Percentiles rank a stretch among this genome's conserved stretches.
Conservation (phyloP, 2,329 filamentous ascomycete species). For the Fusarium sp. region DNA sequence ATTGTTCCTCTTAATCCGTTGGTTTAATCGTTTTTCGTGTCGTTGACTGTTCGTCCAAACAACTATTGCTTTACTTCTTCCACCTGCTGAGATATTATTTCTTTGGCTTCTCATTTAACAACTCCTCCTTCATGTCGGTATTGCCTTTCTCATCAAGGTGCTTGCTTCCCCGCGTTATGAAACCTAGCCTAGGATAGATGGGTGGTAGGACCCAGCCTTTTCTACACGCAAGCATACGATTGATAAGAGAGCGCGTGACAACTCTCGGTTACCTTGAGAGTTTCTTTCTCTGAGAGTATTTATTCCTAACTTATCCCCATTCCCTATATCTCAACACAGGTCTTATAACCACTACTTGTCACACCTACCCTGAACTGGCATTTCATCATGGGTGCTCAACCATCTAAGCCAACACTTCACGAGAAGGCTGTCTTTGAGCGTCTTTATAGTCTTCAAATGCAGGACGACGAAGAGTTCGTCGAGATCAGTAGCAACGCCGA, state of each 20-base stretch:
- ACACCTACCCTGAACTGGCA: neutral
- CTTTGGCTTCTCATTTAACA: neutral
- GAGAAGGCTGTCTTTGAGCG: slow-evolving; percentile 61
- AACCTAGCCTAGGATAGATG: slow-evolving; percentile 5
- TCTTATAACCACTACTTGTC: neutral
- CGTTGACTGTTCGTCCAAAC: neutral
- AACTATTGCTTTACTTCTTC: neutral
- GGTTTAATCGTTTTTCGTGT: neutral
- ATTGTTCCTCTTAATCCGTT: neutral
- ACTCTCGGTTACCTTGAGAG: neutral
- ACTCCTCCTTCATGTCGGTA: neutral
- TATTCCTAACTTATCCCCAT: neutral
- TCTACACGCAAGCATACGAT: slow-evolving; percentile 15
- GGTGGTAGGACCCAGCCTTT: neutral
- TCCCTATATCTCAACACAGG: no score
- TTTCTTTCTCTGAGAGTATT: neutral
- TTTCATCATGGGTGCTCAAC: slow-evolving; percentile 58
- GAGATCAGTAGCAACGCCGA: slow-evolving; percentile 58
- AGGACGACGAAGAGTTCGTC: slow-evolving; percentile 65
- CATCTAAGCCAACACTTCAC: slow-evolving; percentile 54
- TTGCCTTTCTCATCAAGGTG: slow-evolving; percentile 9
- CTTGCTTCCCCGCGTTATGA: slow-evolving; percentile 18
- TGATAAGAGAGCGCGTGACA: slow-evolving; percentile 37
- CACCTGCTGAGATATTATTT: neutral
- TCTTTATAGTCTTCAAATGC: slow-evolving; percentile 59